These are phyloP conservation scores for Trypanosoma melophagium DNA, from an alignment of 208 protist species.

Conservation along the genomic window DNA sequence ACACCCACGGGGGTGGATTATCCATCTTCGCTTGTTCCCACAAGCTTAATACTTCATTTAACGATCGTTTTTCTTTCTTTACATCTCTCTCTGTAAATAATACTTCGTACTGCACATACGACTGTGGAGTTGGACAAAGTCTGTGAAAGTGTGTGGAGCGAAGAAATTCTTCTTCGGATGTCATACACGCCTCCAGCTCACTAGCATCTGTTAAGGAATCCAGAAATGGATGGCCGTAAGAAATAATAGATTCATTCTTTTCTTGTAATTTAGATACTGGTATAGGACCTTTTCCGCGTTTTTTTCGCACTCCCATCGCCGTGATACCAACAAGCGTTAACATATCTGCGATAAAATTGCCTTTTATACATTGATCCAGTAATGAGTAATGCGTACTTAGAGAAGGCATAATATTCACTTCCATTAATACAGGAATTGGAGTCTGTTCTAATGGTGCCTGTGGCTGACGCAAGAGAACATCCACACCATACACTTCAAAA, in stretches of 20 bases:
- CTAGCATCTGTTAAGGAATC: conserved; percentile 18
- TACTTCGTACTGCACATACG: conserved; percentile 30
- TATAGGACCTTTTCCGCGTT: not conserved
- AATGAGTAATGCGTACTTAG: conserved; percentile 78
- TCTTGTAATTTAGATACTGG: not conserved
- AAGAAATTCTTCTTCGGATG: conserved; percentile 46
- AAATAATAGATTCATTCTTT: not conserved
- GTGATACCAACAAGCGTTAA: conserved; percentile 81
- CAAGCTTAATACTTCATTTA: conserved; percentile 48
- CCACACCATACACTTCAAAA: conserved; percentile 87
- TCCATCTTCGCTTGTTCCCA: conserved; percentile 34
- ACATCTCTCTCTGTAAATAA: conserved; percentile 20
- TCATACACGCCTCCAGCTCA: conserved; percentile 48
- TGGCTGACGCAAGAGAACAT: conserved; percentile 58
- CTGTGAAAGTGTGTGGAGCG: conserved; percentile 39
- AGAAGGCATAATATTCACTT: conserved; percentile 89
- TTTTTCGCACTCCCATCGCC: conserved; percentile 11
- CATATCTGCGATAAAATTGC: conserved; percentile 71
- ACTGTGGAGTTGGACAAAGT: conserved; percentile 47
- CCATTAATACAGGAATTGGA: conserved; percentile 62
- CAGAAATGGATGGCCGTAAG: conserved; percentile 39
- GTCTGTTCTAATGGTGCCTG: not conserved
- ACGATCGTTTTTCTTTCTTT: not conserved
- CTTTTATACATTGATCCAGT: conserved; percentile 84
- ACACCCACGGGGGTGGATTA: not conserved